These are phyloP conservation scores for Blepharisma stoltei DNA, from an alignment of 73 alveolate genomes.

Conservation along the genomic window DNA sequence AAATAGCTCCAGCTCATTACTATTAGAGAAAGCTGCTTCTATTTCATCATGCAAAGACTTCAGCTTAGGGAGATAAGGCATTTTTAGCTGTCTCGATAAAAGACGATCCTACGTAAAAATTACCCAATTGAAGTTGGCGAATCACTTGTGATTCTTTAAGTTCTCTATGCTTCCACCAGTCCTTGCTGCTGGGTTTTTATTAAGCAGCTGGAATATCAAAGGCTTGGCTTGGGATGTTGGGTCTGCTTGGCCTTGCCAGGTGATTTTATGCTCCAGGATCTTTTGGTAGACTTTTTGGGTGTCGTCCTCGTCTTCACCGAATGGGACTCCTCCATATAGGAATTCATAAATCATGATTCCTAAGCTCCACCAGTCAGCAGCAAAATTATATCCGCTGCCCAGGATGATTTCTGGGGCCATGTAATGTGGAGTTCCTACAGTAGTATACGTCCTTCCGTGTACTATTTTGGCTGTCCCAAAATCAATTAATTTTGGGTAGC, in stretches of 20 bases:
- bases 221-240: not conserved
- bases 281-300: slow-evolving; percentile 29
- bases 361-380: slow-evolving; percentile 56
- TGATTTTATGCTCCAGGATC: slow-evolving; percentile 11
- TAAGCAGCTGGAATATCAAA: not conserved
- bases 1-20: not conserved
- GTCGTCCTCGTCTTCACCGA: slow-evolving; percentile 33
- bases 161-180: slow-evolving; percentile 15
- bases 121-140: not conserved
- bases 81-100: not conserved
- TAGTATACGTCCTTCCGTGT: slow-evolving; percentile 46
- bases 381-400: slow-evolving; percentile 51
- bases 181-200: slow-evolving; percentile 9
- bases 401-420: slow-evolving; percentile 59
- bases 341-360: slow-evolving; percentile 53
- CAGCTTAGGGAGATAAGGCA: not conserved
- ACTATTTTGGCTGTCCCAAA: slow-evolving; percentile 69
- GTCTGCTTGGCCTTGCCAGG: not conserved
- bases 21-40: not conserved
- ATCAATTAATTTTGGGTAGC: slow-evolving; percentile 69
- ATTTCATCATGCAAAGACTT: not conserved
- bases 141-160: not conserved
- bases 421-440: slow-evolving; percentile 60
- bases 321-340: slow-evolving; percentile 45
- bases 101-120: not conserved